Conservation (phyloP, 108 stramenopile species). For the Mayamaea pseudoterrestris region DNA sequence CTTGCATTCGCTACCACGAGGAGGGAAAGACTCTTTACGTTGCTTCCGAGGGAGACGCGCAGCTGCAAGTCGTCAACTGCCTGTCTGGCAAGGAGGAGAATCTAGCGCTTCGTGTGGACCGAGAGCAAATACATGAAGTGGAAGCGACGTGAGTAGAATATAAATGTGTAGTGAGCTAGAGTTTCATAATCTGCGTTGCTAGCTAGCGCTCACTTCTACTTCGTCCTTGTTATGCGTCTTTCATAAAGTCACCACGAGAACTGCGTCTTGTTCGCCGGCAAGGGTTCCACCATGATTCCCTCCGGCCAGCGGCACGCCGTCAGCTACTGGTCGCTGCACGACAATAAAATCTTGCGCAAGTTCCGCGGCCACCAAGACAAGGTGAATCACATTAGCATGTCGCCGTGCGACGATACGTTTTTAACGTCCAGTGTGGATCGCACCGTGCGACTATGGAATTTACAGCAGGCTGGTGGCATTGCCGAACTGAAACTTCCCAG, state of each 20-base stretch:
- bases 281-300: slow-evolving; percentile 7
- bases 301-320: slow-evolving; percentile 19
- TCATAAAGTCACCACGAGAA: slow-evolving; percentile 45
- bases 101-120: slow-evolving; percentile 37
- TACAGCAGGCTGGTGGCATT: slow-evolving; percentile 48
- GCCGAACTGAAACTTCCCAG: slow-evolving; percentile 54
- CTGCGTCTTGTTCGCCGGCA: slow-evolving; percentile 49
- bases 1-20: slow-evolving; percentile 53
- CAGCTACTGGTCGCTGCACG: slow-evolving; percentile 54
- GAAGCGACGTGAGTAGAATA: slow-evolving; percentile 12
- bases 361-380: slow-evolving; percentile 60
- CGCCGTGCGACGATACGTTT: slow-evolving; percentile 72
- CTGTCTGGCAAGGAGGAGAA: slow-evolving; percentile 32
- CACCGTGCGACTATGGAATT: slow-evolving; percentile 69
- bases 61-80: slow-evolving; percentile 48
- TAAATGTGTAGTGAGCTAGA: background rate
- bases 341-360: slow-evolving; percentile 73
- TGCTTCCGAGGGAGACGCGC: slow-evolving; percentile 45
- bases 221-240: background rate
- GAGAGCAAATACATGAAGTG: slow-evolving; percentile 46
- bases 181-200: background rate
- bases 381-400: slow-evolving; percentile 42
- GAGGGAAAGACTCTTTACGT: slow-evolving; percentile 62
- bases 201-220: slow-evolving; percentile 2
- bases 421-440: slow-evolving; percentile 47